phyloP scores from a whole-genome alignment of 345 rosid species.

The Camelina sativa region DNA sequence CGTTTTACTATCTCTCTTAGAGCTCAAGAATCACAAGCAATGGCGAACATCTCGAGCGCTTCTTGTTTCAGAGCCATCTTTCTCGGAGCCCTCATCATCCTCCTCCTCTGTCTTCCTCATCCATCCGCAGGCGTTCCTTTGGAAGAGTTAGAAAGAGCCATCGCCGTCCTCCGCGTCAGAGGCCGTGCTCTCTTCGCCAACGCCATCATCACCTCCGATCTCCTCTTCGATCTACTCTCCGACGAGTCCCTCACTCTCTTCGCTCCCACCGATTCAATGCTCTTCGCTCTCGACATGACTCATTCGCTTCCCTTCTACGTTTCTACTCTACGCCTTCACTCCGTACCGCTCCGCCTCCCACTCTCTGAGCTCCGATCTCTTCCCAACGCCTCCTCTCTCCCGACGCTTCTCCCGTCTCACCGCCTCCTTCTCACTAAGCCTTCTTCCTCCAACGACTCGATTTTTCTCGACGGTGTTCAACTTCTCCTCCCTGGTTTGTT shows the following conservation, averaged over 20 bases:
- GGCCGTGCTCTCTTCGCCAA: constrained; percentile 59
- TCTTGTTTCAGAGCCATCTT: constrained; percentile 29
- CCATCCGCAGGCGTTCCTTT: constrained; percentile 42
- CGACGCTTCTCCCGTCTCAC: constrained; percentile 49
- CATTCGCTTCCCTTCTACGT: constrained; percentile 49
- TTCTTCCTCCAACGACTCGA: constrained; percentile 8
- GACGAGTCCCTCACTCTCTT: constrained; percentile 49
- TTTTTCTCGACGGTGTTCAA: constrained; percentile 40
- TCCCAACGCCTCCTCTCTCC: constrained; percentile 44
- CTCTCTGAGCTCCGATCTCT: constrained; percentile 44
- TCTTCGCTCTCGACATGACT: constrained; percentile 56
- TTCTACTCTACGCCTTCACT: constrained; percentile 54
- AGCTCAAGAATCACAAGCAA: constrained; percentile 27
- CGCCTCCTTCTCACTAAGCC: constrained; percentile 40
- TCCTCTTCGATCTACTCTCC: constrained; percentile 56
- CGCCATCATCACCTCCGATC: constrained; percentile 59
- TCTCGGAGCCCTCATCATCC: constrained; percentile 32
- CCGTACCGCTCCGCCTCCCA: constrained; percentile 51
- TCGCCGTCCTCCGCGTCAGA: constrained; percentile 47
- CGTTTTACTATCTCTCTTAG: constrained; percentile 8
- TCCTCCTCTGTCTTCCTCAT: constrained; percentile 35
- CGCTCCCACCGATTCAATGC: constrained; percentile 50
- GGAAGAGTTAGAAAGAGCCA: constrained; percentile 49
- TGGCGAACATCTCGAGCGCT: constrained; percentile 30
- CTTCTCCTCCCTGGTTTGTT: constrained; percentile 48